Conservation (phyloP, 306 rosid genomes). For the Rubus idaeus region DNA sequence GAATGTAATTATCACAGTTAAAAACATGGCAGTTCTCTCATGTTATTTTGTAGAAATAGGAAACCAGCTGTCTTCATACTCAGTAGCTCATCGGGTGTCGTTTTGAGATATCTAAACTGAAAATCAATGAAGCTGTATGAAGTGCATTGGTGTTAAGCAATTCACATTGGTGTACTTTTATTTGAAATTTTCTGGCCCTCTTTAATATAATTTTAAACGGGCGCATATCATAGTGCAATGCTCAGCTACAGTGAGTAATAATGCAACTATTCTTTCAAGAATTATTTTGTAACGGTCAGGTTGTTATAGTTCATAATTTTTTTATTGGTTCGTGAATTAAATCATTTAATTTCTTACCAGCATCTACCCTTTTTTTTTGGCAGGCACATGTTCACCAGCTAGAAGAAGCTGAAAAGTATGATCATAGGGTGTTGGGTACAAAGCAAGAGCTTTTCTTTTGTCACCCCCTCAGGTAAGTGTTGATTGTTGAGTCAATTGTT, state of each 20-base stretch:
- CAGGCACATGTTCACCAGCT: constrained; percentile 56
- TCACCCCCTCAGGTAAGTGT: constrained; percentile 74
- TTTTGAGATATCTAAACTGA: neutral
- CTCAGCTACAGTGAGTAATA: neutral
- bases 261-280: neutral
- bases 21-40: no score
- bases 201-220: neutral
- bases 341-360: no score
- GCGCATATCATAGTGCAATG: no score
- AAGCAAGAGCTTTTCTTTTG: constrained; percentile 83
- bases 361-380: neutral
- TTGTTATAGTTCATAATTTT: no score
- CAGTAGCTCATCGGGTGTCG: neutral
- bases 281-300: neutral
- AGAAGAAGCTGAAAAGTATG: constrained; percentile 88
- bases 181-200: neutral
- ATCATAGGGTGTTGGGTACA: constrained; percentile 75
- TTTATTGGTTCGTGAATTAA: no score
- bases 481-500: neutral
- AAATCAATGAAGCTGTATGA: no score
- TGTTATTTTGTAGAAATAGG: no score
- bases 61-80: neutral
- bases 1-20: neutral
- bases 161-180: neutral
- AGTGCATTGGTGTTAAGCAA: no score